phyloP scores from a whole-genome alignment of 2,329 filamentous ascomycete genomes.

The Ophiocordyceps polyrhachis-furcata region DNA sequence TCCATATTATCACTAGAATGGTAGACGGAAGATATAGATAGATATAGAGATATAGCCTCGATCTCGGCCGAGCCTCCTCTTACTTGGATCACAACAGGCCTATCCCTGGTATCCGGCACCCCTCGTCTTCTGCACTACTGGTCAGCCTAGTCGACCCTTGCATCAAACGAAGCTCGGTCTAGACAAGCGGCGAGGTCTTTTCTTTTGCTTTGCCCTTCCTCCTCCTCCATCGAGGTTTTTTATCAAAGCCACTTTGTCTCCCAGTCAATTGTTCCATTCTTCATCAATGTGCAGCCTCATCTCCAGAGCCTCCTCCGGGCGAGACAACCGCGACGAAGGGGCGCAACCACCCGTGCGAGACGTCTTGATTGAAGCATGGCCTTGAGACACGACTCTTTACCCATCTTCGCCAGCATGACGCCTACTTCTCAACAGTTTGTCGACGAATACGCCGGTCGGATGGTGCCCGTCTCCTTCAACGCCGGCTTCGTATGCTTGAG shows the following conservation, averaged over 20 bases:
- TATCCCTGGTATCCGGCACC: no score
- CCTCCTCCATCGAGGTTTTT: not conserved
- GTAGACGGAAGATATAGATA: no score
- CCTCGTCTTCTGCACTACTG: not conserved
- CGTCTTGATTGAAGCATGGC: not conserved
- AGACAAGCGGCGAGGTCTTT: not conserved
- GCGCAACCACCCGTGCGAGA: not conserved
- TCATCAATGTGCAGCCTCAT: not conserved
- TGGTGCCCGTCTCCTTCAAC: conserved; percentile 31
- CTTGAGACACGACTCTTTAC: not conserved
- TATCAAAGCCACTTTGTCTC: not conserved
- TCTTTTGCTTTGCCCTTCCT: no score
- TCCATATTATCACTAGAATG: no score
- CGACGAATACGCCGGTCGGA: conserved; percentile 21
- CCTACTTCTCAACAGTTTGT: conserved; percentile 12
- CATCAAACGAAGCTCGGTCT: not conserved
- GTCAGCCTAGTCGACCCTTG: not conserved
- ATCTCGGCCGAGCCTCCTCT: no score
- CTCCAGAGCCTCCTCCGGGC: no score
- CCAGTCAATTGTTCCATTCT: not conserved
- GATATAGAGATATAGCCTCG: no score
- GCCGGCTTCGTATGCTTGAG: conserved; percentile 52
- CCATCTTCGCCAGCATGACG: conserved; percentile 1
- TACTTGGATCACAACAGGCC: no score
- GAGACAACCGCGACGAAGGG: not conserved